Base-by-base conservation (phyloP, 257 asterid species). In the Ajuga chamaepitys region DNA sequence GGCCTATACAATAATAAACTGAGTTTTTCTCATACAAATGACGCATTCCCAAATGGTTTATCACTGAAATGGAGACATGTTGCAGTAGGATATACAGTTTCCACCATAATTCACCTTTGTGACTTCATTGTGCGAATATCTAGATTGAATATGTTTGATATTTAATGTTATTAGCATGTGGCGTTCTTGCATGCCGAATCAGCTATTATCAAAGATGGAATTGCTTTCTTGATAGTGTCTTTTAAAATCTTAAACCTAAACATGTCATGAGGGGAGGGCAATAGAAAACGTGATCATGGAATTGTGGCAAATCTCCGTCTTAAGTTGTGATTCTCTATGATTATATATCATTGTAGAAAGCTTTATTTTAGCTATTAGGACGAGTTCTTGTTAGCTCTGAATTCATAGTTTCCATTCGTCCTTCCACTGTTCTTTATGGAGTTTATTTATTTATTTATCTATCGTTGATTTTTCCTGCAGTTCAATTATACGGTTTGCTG, bases 401-500 rank as follows among this genome's bases (percentile, higher is more conserved):
- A n/a, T 41, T 62, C 68, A 50, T 16, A 11, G 10, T 18, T 46
- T 41, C 50, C 6, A n/a, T 40, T 35, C 14, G 38, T 18, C 58
- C 51, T 62, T 51, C 35, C 30, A 65, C 55, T 25, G 26, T 68
- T 64, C 67, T 62, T 73, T 66, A 42, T 65, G 9, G 63, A 62
- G 18, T 54, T 46, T 30, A 66, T 67, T 68, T 18, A 60, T 35
- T 77, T 73, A 7, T 62, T 66, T 44, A n/a, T n/a, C n/a, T n/a
- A n/a, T n/a, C n/a, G n/a, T n/a, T 64, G 54, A 58, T 59, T 47
- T 51, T 73, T 62, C 66, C 35, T 81, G 78, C 91, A 93, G 99
- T 71, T 80, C 95, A 70, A 84, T 93, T 70, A 77, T 93, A 76
- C 86, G 56, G 78, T 93, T 93, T 70, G 92, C 95, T 52, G 99